phyloP scores from a whole-genome alignment of 257 asterid genomes.

The Striga asiatica region DNA sequence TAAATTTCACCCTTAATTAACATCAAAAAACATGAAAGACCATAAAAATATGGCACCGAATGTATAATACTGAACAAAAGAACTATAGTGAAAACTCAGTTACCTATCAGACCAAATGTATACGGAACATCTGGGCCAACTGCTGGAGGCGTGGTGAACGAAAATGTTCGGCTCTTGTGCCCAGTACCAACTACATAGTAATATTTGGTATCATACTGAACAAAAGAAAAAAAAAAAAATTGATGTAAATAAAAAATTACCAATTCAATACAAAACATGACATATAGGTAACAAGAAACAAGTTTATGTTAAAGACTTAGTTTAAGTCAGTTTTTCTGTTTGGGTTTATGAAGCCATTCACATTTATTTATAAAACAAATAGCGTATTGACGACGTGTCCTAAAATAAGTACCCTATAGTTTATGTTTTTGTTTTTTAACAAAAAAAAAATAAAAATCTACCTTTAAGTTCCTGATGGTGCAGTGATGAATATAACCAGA shows the following conservation, averaged over 20 bases:
- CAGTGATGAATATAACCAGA: slow-evolving; percentile 82
- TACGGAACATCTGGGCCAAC: slow-evolving; percentile 83
- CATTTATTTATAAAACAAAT: too few relatives aligned
- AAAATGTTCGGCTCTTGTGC: slow-evolving; percentile 45
- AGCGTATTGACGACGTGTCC: too few relatives aligned
- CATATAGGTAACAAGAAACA: too few relatives aligned
- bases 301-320: too few relatives aligned
- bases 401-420: too few relatives aligned
- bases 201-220: slow-evolving; percentile 68
- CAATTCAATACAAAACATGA: too few relatives aligned
- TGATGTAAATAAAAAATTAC: neutral
- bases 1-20: too few relatives aligned
- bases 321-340: too few relatives aligned
- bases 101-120: slow-evolving; percentile 87
- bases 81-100: slow-evolving; percentile 3
- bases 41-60: too few relatives aligned
- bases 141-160: slow-evolving; percentile 74
- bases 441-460: slow-evolving; percentile 7
- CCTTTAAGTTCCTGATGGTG: slow-evolving; percentile 45
- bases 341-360: too few relatives aligned
- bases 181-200: slow-evolving; percentile 61
- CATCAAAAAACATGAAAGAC: neutral
- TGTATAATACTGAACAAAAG: too few relatives aligned
- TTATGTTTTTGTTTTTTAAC: too few relatives aligned
- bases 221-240: neutral